phyloP scores from a whole-genome alignment of 1,139 yeast genomes.

The Lodderomyces elongisporus region DNA sequence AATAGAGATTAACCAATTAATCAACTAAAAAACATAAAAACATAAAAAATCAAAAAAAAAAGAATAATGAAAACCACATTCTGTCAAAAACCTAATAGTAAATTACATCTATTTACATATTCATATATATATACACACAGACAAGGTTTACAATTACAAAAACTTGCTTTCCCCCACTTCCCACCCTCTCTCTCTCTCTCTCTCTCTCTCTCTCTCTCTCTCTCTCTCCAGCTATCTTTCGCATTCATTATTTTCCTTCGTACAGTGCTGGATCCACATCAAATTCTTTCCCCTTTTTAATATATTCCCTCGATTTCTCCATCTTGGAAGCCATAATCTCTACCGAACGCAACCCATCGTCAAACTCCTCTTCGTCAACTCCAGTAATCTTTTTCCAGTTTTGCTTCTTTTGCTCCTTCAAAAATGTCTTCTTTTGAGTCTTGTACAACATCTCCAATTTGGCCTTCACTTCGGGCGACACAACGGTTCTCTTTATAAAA shows the following conservation, averaged over 20 bases:
- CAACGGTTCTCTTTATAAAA: constrained; percentile 33
- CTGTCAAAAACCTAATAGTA: too few relatives aligned
- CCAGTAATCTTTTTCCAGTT: constrained; percentile 37
- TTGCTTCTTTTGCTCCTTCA: constrained; percentile 40
- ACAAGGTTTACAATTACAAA: too few relatives aligned
- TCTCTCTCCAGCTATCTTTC: too few relatives aligned
- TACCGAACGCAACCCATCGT: constrained; percentile 19
- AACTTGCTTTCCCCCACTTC: too few relatives aligned
- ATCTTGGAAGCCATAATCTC: constrained; percentile 29
- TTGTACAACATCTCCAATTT: constrained; percentile 36
- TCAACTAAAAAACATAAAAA: too few relatives aligned
- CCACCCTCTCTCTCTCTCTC: too few relatives aligned
- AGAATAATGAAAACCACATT: too few relatives aligned
- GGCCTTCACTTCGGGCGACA: constrained; percentile 28
- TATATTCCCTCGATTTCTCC: constrained; percentile 32
- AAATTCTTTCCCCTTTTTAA: constrained; percentile 25
- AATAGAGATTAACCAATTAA: too few relatives aligned
- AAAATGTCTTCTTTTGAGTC: constrained; percentile 37
- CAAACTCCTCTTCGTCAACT: constrained; percentile 27
- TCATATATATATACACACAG: too few relatives aligned
- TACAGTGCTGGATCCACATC: constrained; percentile 19
- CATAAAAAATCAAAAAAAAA: too few relatives aligned
- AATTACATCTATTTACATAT: too few relatives aligned
- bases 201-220: too few relatives aligned
- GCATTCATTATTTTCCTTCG: constrained; percentile 23